Conservation (phyloP, 2,329 filamentous ascomycete species). For the Boeremia lycopersici region DNA sequence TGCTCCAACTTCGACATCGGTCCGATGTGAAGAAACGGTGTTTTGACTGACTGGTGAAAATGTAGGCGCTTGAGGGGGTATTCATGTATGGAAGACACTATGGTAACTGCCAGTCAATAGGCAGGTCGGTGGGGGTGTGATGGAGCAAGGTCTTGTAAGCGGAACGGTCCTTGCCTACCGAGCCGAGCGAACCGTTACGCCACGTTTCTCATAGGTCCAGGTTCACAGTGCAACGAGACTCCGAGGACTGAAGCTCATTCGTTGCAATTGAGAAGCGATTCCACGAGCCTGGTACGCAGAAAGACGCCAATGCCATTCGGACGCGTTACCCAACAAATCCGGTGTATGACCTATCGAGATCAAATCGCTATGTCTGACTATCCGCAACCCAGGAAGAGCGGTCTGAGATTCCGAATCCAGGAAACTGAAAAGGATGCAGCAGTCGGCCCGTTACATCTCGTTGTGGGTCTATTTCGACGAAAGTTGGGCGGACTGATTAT, state of each 20-base stretch:
- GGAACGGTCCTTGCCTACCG: slow-evolving; percentile 18
- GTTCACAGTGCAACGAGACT: background rate
- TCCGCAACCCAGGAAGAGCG: slow-evolving; percentile 1
- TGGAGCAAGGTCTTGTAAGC: background rate
- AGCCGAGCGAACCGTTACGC: slow-evolving; percentile 3
- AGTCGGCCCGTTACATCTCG: slow-evolving; percentile 6
- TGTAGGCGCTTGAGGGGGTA: background rate
- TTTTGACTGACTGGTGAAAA: background rate
- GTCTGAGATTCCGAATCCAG: background rate
- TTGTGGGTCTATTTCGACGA: background rate
- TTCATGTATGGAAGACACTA: background rate
- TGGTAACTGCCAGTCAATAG: background rate
- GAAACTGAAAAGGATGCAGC: background rate
- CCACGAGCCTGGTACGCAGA: slow-evolving; percentile 12
- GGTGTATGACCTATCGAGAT: background rate
- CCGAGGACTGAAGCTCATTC: background rate
- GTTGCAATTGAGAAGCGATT: background rate
- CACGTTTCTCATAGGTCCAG: background rate
- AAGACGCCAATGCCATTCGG: background rate
- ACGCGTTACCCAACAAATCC: background rate
- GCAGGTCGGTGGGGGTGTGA: background rate
- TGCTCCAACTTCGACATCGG: slow-evolving; percentile 7
- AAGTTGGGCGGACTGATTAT: background rate
- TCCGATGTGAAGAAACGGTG: background rate
- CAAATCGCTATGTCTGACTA: background rate